These are phyloP conservation scores for Amorphotheca resinae DNA, from an alignment of 495 filamentous ascomycete genomes.

Conservation along the genomic window DNA sequence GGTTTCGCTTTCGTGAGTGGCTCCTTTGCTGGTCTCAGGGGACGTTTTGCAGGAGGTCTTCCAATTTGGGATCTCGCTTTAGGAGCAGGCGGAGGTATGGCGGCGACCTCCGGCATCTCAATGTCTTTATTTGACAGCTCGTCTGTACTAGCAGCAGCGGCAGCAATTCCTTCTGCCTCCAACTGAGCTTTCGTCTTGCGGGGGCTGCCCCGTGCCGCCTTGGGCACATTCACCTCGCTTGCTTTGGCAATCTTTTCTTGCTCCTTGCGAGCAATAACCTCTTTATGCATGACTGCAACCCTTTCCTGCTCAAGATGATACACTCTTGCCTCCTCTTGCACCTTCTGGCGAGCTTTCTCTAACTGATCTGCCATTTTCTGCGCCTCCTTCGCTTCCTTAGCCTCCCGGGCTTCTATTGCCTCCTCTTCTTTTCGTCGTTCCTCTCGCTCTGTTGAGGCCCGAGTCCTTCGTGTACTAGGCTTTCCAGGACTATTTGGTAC, in stretches of 20 bases:
- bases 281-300: constrained; percentile 34
- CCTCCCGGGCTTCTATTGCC: constrained; percentile 40
- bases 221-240: constrained; percentile 26
- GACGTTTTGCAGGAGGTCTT: constrained; percentile 44
- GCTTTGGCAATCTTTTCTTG: constrained; percentile 27
- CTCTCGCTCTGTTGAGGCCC: constrained; percentile 63
- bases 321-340: constrained; percentile 48
- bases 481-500: constrained; percentile 28
- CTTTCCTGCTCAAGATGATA: constrained; percentile 50
- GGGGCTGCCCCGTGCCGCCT: constrained; percentile 35
- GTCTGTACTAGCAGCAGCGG: constrained; percentile 21
- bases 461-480: constrained; percentile 46
- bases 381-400: constrained; percentile 40
- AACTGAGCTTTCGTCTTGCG: constrained; percentile 36
- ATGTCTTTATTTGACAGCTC: constrained; percentile 32
- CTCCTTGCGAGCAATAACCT: constrained; percentile 29
- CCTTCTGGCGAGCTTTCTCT: constrained; percentile 43
- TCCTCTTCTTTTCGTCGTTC: constrained; percentile 37
- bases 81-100: constrained; percentile 42
- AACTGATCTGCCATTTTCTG: constrained; percentile 35
- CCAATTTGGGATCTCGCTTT: constrained; percentile 36
- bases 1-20: constrained; percentile 51
- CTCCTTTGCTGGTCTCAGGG: constrained; percentile 61
- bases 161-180: constrained; percentile 29
- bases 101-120: constrained; percentile 38